Evolutionary conservation across 306 rosid genomes (phyloP), one percentile per base, ranked within the genome.

Genomic region (Dryas alaskensis): DNA sequence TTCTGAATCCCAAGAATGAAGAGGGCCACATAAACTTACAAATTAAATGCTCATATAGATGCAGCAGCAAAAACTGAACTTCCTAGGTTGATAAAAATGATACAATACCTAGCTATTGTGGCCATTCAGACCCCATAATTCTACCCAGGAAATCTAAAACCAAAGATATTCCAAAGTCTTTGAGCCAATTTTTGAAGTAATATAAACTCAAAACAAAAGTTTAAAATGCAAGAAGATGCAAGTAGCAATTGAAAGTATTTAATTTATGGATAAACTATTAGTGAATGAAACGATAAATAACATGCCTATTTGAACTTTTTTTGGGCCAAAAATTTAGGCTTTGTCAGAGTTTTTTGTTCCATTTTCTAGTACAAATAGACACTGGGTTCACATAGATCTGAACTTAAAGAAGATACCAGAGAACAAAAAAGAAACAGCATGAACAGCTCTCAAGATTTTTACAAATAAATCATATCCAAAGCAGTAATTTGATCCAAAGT

Each of bases 71-170:
- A 31, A 31, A 31, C 37, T 31, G 37, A 31, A 31, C 37, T 31
- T 31, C 46, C 44, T 48, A 19, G 16, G 25, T 47, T 25, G 57
- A 48, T 27, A 6, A 25, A 2, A 67, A 47, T 2, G 5, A 12
- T 22, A 9, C 50, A 51, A 67, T 1, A 47, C 7, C 22, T 2
- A 5, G 25, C 5, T 57, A 3, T 10, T 67, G 10, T 45, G 39
- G 39, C 17, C 39, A n/a, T 57, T 57, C 25, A 10, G 17, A 66
- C 0, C 17, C 5, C n/a, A 45, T 66, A 12, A 9, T n/a, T n/a
- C 39, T 47, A 66, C 22, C 71, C 50, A 14, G 53, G 40, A 66
- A 66, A 22, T 27, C 54, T 12, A 31, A 31, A 66, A 66, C 66
- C 66, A 60, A 5, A 31, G 46, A 60, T 37, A 17, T 37, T 31